phyloP scores from a whole-genome alignment of 2,329 filamentous ascomycete genomes.

The Zopfia rhizophila region DNA sequence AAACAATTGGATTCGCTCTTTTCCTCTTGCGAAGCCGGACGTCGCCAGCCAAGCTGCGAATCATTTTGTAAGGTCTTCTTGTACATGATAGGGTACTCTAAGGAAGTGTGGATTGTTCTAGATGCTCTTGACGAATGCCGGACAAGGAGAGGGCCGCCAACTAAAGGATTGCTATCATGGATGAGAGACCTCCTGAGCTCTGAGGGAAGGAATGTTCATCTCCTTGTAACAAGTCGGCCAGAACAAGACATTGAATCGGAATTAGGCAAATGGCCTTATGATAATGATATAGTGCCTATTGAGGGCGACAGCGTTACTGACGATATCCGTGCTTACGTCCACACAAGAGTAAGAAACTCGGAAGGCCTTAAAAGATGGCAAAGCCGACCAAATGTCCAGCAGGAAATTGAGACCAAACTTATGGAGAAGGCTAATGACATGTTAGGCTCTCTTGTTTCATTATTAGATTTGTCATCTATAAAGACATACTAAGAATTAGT shows the following conservation, averaged over 20 bases:
- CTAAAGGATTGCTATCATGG: constrained; percentile 16
- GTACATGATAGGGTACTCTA: constrained; percentile 7
- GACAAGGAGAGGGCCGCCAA: constrained; percentile 2
- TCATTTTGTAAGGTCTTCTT: constrained; percentile 5
- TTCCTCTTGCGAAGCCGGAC: constrained; percentile 5
- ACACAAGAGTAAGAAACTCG: constrained; percentile 24
- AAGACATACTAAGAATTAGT: not conserved
- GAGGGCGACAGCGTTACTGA: constrained; percentile 25
- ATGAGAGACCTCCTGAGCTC: constrained; percentile 3
- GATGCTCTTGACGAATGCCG: constrained; percentile 26
- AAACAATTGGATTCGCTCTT: constrained; percentile 11
- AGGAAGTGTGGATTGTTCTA: constrained; percentile 19
- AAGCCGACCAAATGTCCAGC: constrained; percentile 18
- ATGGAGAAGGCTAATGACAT: constrained; percentile 33
- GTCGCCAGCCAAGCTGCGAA: constrained; percentile 3
- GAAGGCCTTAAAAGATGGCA: constrained; percentile 36
- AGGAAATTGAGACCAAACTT: constrained; percentile 14
- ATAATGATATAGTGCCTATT: constrained; percentile 28
- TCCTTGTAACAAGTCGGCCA: constrained; percentile 16
- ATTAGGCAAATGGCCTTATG: constrained; percentile 12
- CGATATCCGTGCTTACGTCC: constrained; percentile 41
- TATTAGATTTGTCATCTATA: too few relatives aligned
- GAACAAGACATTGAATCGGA: constrained; percentile 12
- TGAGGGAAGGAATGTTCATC: constrained; percentile 14
- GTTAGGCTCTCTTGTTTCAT: constrained; percentile 37